Evolutionary conservation across 2,329 filamentous ascomycete species (phyloP).

Genomic region (Venturiaceae sp.): DNA sequence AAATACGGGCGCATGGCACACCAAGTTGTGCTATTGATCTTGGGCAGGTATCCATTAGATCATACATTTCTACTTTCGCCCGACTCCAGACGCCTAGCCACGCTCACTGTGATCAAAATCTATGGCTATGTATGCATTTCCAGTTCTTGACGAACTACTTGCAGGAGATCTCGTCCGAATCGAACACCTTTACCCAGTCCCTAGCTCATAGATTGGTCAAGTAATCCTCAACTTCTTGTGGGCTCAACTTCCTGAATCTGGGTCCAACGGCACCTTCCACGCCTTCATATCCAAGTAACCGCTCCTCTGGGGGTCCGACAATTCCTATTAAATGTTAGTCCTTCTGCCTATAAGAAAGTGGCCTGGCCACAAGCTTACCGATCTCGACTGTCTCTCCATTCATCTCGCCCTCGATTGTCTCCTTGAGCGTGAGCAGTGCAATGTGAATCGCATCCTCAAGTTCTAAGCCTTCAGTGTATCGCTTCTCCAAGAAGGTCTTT

Average conservation of each 20-base stretch:
- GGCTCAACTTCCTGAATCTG: conserved; percentile 86
- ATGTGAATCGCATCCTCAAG: conserved; percentile 98
- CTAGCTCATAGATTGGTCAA: conserved; percentile 83
- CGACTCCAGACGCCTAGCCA: background rate
- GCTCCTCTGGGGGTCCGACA: conserved; percentile 86
- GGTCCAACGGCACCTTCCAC: conserved; percentile 77
- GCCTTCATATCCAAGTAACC: conserved; percentile 84
- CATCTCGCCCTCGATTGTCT: conserved; percentile 99
- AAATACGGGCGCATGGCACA: too few relatives aligned
- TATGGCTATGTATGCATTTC: background rate
- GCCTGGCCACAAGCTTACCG: conserved; percentile 44
- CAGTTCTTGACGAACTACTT: background rate
- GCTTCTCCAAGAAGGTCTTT: conserved; percentile 98
- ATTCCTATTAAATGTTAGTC: conserved; percentile 52
- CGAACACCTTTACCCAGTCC: background rate
- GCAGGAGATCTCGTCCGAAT: background rate
- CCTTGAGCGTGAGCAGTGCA: conserved; percentile 91
- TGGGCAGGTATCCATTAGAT: conserved; percentile 10
- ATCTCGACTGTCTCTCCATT: conserved; percentile 98
- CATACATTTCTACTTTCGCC: conserved; percentile 9
- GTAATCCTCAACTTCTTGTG: conserved; percentile 99
- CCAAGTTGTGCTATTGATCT: background rate
- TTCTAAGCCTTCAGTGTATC: conserved; percentile 95
- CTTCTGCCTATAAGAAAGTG: conserved; percentile 3
- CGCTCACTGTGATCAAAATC: background rate